Base-by-base conservation (phyloP, 352 stramenopile species). In the Aphanomyces cochlioides region DNA sequence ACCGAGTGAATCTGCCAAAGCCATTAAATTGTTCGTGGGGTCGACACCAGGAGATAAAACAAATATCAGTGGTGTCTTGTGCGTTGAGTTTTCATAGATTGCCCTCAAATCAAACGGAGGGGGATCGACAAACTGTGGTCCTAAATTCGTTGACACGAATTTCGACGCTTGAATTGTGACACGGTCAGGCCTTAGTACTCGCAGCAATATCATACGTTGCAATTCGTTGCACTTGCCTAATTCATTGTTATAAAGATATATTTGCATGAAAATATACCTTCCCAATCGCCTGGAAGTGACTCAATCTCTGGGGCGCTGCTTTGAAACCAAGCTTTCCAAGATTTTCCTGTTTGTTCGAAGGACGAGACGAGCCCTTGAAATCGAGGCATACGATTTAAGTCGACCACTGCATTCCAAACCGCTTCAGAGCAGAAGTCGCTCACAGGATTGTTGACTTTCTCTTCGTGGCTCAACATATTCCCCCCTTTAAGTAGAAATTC, bases 1-100 rank as follows among this genome's bases (percentile, higher is more conserved):
- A 61, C 90, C 80, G 13, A 97, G 69, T 8, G 78, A 77, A 7
- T 95, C 86, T 0, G 88, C 88, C n/a, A 97, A 72, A 10, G 87
- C 81, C 56, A 96, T 93, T 5, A 98, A 78, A 54, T 93, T 90
- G 61, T 95, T 96, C 0, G 91, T 98, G 5, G 94, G 96, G 66
- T 98, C 96, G 4, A 98, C 92, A 21, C 96, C 96, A 7, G 96
- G 94, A 4, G 90, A 98, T 3, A 98, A 75, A 38, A 98, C 90
- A 65, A 98, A 98, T 67, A 98, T 96, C 19, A 98, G 77, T 15
- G 96, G 96, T 50, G 90, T 98, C 69, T 79, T 90, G 72, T 87
- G 87, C 40, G 77, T 94, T 6, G 88, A 96, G 2, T 79, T 90
- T 37, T 92, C 84, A 76, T 96, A 97, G 47, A 97, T 95, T 1